These are phyloP conservation scores for Mesotaenium endlicherianum DNA, from an alignment of 139 green algal genomes.

Conservation along the genomic window DNA sequence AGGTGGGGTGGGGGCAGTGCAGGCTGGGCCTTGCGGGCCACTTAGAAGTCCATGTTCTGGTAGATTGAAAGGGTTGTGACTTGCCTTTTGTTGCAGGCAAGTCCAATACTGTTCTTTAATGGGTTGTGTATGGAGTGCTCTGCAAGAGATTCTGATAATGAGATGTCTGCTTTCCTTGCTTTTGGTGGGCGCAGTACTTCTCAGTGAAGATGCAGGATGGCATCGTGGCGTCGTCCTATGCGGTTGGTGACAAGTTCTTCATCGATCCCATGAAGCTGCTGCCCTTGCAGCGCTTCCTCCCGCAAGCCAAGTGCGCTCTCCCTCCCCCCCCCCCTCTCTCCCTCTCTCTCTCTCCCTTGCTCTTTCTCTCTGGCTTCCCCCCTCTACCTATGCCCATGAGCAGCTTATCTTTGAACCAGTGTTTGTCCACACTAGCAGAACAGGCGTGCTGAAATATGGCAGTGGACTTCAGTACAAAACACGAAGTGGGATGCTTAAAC, in stretches of 20 bases:
- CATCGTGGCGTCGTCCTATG: conserved; percentile 88
- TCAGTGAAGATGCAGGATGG: conserved; percentile 96
- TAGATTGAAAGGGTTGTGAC: too few species aligned
- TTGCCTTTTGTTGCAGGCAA: neutral
- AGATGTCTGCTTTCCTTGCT: neutral
- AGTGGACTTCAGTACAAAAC: neutral
- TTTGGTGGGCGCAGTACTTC: conserved; percentile 69
- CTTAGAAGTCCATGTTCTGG: too few species aligned
- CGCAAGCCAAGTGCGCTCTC: conserved; percentile 67
- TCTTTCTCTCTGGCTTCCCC: neutral
- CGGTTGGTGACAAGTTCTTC: conserved; percentile 92
- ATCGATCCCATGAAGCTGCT: conserved; percentile 89
- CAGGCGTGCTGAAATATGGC: neutral
- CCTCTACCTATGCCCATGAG: too few species aligned
- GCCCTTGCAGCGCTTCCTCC: conserved; percentile 84
- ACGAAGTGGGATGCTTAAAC: too few species aligned
- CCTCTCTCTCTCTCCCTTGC: conserved; percentile 24
- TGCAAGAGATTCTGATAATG: neutral
- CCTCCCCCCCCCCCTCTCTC: neutral
- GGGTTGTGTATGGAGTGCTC: neutral
- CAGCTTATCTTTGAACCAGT: neutral
- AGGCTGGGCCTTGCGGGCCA: too few species aligned
- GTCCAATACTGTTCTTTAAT: neutral
- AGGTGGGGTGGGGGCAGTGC: too few species aligned
- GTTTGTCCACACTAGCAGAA: neutral